Conservation (phyloP, 371 early-diverging fungal species). For the Funneliformis caledonium region DNA sequence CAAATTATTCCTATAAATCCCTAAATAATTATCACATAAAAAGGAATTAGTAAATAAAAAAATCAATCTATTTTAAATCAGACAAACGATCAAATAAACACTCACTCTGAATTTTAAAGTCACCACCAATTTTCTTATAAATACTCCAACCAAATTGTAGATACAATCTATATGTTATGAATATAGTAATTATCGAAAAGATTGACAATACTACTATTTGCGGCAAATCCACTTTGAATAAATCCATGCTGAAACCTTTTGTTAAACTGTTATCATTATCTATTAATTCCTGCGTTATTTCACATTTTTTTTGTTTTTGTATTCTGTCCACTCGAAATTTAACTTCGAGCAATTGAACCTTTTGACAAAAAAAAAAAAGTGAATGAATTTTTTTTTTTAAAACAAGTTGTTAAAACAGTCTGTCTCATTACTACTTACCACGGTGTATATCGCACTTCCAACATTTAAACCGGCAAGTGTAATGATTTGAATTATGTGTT, state of each 20-base stretch:
- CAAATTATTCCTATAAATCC: neutral
- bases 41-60: neutral
- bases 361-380: neutral
- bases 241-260: neutral
- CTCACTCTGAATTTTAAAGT: slow-evolving; percentile 81
- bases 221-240: neutral
- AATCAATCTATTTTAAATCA: neutral
- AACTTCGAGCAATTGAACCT: slow-evolving; percentile 20
- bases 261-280: too few relatives aligned
- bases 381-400: neutral
- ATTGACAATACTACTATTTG: neutral
- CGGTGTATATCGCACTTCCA: slow-evolving; percentile 4
- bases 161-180: slow-evolving; percentile 56
- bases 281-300: too few relatives aligned
- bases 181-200: neutral
- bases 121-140: slow-evolving; percentile 94
- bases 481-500: slow-evolving; percentile 33
- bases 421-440: neutral
- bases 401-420: neutral
- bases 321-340: neutral
- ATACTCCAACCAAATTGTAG: slow-evolving; percentile 93
- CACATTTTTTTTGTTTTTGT: neutral
- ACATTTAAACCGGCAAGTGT: slow-evolving; percentile 10
- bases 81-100: neutral
- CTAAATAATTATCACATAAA: neutral